These are phyloP conservation scores for Ustanciosporium gigantosporum DNA, from an alignment of 1,284 basidiomycete genomes.

Conservation along the genomic window DNA sequence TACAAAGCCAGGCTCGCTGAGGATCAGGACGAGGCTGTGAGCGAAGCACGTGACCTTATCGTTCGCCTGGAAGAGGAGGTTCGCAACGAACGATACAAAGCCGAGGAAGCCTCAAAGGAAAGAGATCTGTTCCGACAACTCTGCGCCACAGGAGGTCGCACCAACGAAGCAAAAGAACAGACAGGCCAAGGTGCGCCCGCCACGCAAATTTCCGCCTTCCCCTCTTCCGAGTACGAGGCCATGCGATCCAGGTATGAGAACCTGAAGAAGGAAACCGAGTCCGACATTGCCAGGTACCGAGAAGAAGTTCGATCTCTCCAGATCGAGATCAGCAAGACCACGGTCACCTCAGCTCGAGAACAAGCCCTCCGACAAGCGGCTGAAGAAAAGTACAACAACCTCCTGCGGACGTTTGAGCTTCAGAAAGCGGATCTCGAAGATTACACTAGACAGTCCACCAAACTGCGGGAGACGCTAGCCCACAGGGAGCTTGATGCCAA, in stretches of 20 bases:
- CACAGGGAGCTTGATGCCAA: constrained; percentile 63
- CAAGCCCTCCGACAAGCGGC: constrained; percentile 49
- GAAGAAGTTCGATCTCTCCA: constrained; percentile 75
- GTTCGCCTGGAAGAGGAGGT: constrained; percentile 76
- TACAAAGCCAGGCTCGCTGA: constrained; percentile 52
- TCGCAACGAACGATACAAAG: constrained; percentile 71
- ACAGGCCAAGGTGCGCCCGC: constrained; percentile 4
- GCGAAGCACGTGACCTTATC: constrained; percentile 84
- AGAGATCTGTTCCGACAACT: constrained; percentile 81
- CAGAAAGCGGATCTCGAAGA: constrained; percentile 57
- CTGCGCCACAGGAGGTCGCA: constrained; percentile 62
- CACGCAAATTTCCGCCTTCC: constrained; percentile 5
- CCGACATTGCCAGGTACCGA: constrained; percentile 70
- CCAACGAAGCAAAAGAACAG: constrained; percentile 2
- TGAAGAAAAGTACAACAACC: constrained; percentile 62
- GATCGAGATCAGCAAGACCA: constrained; percentile 60
- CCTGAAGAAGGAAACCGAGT: constrained; percentile 76
- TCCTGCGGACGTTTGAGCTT: constrained; percentile 56
- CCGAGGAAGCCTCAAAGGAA: constrained; percentile 81
- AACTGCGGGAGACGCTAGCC: constrained; percentile 52
- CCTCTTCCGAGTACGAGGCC: constrained; percentile 32
- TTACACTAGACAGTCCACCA: constrained; percentile 59
- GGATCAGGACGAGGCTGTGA: constrained; percentile 78
- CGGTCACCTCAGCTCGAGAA: constrained; percentile 64
- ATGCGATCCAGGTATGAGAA: constrained; percentile 66